phyloP scores from a whole-genome alignment of 2,329 filamentous ascomycete genomes.

The Ophiocordyceps camponoti-saundersi region DNA sequence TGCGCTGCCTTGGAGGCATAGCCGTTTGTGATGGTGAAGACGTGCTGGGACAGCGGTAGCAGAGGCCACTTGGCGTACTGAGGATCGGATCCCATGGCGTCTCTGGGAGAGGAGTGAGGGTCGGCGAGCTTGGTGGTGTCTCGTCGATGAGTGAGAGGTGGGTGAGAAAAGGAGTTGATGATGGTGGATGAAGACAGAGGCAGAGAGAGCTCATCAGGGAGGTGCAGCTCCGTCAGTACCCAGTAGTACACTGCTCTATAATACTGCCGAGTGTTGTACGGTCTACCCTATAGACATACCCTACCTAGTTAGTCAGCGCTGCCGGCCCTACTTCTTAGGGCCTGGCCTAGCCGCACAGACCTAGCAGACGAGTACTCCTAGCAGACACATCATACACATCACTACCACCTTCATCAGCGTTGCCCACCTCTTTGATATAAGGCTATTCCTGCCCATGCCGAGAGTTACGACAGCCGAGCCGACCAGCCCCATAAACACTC shows the following conservation, averaged over 20 bases:
- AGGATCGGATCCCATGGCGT: constrained; percentile 59
- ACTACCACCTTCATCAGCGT: too few species aligned
- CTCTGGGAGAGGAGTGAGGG: neutral
- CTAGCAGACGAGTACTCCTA: too few species aligned
- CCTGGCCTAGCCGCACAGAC: too few species aligned
- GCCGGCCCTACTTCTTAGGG: too few species aligned
- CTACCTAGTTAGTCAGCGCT: too few species aligned
- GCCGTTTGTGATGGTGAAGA: constrained; percentile 74
- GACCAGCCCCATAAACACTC: too few species aligned
- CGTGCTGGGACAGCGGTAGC: constrained; percentile 66
- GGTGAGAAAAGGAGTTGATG: neutral
- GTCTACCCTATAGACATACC: too few species aligned
- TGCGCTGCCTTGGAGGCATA: constrained; percentile 49
- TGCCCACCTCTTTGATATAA: too few species aligned
- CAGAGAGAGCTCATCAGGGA: neutral
- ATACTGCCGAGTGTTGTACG: too few species aligned
- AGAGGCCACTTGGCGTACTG: constrained; percentile 76
- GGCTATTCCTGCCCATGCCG: too few species aligned
- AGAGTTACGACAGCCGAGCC: too few species aligned
- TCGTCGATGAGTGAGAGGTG: neutral
- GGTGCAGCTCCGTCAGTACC: neutral
- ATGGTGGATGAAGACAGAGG: neutral
- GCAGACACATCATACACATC: too few species aligned
- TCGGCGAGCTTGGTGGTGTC: neutral
- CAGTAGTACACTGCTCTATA: neutral